Conservation (phyloP, 2,329 filamentous ascomycete species). For the Sclerotinia trifoliorum region DNA sequence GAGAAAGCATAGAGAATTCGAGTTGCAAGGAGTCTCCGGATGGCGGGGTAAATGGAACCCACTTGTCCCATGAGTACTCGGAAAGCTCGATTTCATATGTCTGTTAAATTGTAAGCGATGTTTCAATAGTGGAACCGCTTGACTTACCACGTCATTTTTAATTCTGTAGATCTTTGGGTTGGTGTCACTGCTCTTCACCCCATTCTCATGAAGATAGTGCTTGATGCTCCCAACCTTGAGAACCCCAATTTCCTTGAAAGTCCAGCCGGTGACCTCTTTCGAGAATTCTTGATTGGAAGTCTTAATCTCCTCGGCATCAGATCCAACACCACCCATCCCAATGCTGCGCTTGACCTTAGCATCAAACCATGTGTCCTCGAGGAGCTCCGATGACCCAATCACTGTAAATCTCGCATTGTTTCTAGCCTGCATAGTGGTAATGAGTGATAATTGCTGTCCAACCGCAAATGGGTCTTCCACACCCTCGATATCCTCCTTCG, state of each 20-base stretch:
- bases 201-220: slow-evolving; percentile 66
- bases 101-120: slow-evolving; percentile 27
- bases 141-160: slow-evolving; percentile 92
- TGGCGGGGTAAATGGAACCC: slow-evolving; percentile 70
- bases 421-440: slow-evolving; percentile 85
- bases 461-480: slow-evolving; percentile 83
- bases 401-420: slow-evolving; percentile 90
- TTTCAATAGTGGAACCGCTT: neutral
- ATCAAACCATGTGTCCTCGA: slow-evolving; percentile 87
- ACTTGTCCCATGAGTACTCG: slow-evolving; percentile 75
- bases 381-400: slow-evolving; percentile 79
- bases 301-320: slow-evolving; percentile 51
- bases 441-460: slow-evolving; percentile 77
- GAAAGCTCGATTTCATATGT: slow-evolving; percentile 69
- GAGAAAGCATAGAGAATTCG: slow-evolving; percentile 98
- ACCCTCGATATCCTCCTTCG: slow-evolving; percentile 73
- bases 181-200: slow-evolving; percentile 50
- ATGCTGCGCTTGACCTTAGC: slow-evolving; percentile 62
- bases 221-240: slow-evolving; percentile 79
- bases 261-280: slow-evolving; percentile 84
- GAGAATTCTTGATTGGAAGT: slow-evolving; percentile 84
- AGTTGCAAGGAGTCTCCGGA: slow-evolving; percentile 77
- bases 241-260: slow-evolving; percentile 91
- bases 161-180: slow-evolving; percentile 92
- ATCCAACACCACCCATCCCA: slow-evolving; percentile 47